Evolutionary conservation across 805 yeast genomes (phyloP), one percentile per base, ranked within the genome.

Genomic region (Starmerella apicola): DNA sequence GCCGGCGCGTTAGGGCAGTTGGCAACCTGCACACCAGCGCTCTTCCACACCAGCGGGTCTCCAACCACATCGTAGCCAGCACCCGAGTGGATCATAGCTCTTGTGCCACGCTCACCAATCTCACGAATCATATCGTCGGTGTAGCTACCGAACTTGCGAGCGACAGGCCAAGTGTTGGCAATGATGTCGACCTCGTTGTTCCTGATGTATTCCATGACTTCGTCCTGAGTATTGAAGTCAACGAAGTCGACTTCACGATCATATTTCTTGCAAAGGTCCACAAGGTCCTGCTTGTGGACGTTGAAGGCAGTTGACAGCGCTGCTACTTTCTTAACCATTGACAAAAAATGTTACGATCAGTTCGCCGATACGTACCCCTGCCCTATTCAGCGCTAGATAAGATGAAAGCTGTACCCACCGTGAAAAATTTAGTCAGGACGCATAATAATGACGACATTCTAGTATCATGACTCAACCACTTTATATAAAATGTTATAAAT

Each of bases 11-110:
- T 62, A 4, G 75, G 77, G 22, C 71, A 72, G 52, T 74, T 70
- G 2, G 75, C 62, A 12, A 71, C 45, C 52, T 67, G 72, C 32
- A 72, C 69, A 3, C 63, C 63, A 21, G 58, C 45, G 5, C 50
- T 50, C 13, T 63, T 61, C 46, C 71, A 62, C 36, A 62, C 65
- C 10, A 57, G 54, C 13, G 67, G 66, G 42, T 71, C 72, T 21
- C 55, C 54, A 21, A 70, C 62, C 49, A 65, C 66, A 49, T 73
- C 77, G 54, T 72, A 74, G n/a, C 79, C 79, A 1, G 78, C 78
- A 37, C 78, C 76, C 48, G 61, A 63, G 49, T 71, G 70, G 41
- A 67, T 57, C 25, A 71, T 50, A 61, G 66, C 44, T 65, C 45
- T 19, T 60, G 46, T 13, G 7, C 51, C 52, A 15, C 38, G 32